Conservation (phyloP, 257 asterid genomes). For the Penstemon barbatus region DNA sequence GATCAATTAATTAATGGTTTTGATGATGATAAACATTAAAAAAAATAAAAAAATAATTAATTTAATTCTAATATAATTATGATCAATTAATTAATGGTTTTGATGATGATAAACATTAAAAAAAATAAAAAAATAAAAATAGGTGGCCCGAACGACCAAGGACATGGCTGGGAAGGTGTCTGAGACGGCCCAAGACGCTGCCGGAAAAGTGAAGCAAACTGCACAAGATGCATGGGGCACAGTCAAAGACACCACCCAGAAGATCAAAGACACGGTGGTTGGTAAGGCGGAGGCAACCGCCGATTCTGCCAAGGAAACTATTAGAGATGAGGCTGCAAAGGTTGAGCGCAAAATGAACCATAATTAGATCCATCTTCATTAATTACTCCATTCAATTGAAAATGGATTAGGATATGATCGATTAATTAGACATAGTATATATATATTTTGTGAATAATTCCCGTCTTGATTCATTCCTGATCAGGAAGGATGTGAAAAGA, state of each 20-base stretch:
- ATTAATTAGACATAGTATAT: too few species aligned
- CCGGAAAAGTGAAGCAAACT: constrained; percentile 58
- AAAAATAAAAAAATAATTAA: too few species aligned
- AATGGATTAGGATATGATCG: too few species aligned
- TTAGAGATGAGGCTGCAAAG: constrained; percentile 37
- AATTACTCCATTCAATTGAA: too few species aligned
- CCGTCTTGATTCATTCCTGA: too few species aligned
- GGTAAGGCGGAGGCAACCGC: constrained; percentile 57
- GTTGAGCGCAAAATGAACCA: constrained; percentile 40
- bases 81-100: too few species aligned
- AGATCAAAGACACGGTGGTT: constrained; percentile 57
- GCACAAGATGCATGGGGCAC: constrained; percentile 63
- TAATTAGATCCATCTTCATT: not conserved
- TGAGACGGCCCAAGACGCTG: constrained; percentile 53
- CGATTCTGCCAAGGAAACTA: constrained; percentile 32
- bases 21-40: too few species aligned
- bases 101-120: too few species aligned
- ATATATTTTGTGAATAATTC: too few species aligned
- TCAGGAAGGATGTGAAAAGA: too few species aligned
- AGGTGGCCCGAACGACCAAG: constrained; percentile 50
- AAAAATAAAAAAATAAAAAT: not conserved
- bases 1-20: too few species aligned
- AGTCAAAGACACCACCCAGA: constrained; percentile 51
- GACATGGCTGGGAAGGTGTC: constrained; percentile 52
- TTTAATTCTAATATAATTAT: too few species aligned